Evolutionary conservation across 1,284 basidiomycete species (phyloP), one percentile per base, ranked within the genome.

Genomic region (Cryptococcus sp.): DNA sequence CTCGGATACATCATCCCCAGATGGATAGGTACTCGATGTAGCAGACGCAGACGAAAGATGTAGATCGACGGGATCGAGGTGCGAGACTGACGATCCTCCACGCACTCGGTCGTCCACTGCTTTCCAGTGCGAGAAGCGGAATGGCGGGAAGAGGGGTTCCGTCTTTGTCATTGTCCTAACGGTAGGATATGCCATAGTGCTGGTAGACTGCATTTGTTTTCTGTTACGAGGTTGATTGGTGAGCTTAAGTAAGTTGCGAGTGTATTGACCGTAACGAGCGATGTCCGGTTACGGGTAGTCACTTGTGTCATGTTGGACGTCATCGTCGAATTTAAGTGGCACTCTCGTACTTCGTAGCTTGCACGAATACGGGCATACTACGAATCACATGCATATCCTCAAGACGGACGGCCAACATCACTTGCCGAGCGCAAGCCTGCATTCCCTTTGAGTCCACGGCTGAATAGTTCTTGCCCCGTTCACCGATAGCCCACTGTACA

Each of bases 71-170:
- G 70, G 55, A 20, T 71, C 70, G n/a, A 78, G 70, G 52, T 77
- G 69, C 7, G 80, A 81, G 27, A 68, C 64, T n/a, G 75, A 78
- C 25, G 67, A 69, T 10, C 81, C 81, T 35, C 81, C 81, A n/a
- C 81, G 69, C 15, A 82, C 75, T 4, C 73, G 62, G 61, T 82
- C 81, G 64, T 82, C 78, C 22, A 82, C 77, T 3, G 77, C 73
- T 38, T 57, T 64, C 73, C 81, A 82, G 20, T 53, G n/a, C 19
- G 58, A 19, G 57, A 71, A 69, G 50, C 73, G 39, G 65, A 69
- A 75, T 8, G 71, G 62, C 0, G 74, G 74, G 61, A 76, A 76
- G 52, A 77, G 51, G 41, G 49, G 55, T 31, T 47, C 25, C 20
- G 47, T 47, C 39, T 49, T 49, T 25, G 22, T 52, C 11, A 7